Evolutionary conservation across 352 stramenopile genomes (phyloP).

Genomic region (Stephanocyclus meneghinianus): DNA sequence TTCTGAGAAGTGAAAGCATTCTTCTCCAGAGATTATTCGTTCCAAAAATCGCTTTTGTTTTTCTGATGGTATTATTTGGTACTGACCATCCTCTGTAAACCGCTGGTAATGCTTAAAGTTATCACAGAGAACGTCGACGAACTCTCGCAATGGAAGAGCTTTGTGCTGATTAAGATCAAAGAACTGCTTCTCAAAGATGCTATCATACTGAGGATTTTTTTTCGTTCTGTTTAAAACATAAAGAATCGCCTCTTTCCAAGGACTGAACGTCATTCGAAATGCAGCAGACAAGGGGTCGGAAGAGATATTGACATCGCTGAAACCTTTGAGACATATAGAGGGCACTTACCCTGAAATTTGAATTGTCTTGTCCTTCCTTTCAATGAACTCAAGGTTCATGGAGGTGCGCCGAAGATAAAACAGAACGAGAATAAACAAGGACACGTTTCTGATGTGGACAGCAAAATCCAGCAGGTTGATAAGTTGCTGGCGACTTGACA

Average conservation of each 20-base stretch:
- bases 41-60: constrained; percentile 69
- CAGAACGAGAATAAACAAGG: constrained; percentile 59
- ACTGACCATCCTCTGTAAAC: constrained; percentile 57
- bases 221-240: constrained; percentile 44
- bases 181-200: constrained; percentile 66
- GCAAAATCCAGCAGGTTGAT: constrained; percentile 70
- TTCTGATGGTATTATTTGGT: constrained; percentile 64
- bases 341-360: constrained; percentile 59
- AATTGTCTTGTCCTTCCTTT: constrained; percentile 55
- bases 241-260: constrained; percentile 65
- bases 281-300: neutral
- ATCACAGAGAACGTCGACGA: constrained; percentile 59
- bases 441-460: constrained; percentile 60
- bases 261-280: constrained; percentile 25
- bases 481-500: constrained; percentile 61
- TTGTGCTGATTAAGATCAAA: constrained; percentile 58
- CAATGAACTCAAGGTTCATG: constrained; percentile 33
- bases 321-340: too few relatives aligned
- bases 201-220: constrained; percentile 49
- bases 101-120: constrained; percentile 65
- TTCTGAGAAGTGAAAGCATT: constrained; percentile 72
- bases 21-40: constrained; percentile 57
- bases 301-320: neutral
- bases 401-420: constrained; percentile 33
- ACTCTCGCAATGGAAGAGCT: constrained; percentile 52